phyloP scores from a whole-genome alignment of 1,139 yeast genomes.

The Schwanniomyces etchellsii region DNA sequence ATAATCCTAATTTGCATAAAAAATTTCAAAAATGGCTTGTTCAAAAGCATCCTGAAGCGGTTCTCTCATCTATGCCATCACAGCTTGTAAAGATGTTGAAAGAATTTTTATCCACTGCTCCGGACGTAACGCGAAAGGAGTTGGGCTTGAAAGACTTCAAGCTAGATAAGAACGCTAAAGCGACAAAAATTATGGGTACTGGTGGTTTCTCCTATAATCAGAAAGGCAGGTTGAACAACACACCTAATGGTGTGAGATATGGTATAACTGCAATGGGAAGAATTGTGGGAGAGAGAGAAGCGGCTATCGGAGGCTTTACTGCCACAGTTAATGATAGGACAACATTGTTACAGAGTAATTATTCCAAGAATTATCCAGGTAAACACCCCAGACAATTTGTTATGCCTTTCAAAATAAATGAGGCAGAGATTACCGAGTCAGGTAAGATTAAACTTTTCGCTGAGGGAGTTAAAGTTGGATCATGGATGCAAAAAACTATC shows the following conservation, averaged over 20 bases:
- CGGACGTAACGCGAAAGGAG: background rate
- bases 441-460: conserved; percentile 37
- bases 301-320: conserved; percentile 76
- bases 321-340: conserved; percentile 37
- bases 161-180: conserved; percentile 15
- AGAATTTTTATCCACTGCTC: conserved; percentile 19
- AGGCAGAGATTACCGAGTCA: conserved; percentile 31
- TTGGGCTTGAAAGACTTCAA: conserved; percentile 2
- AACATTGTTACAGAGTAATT: conserved; percentile 35
- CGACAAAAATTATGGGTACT: conserved; percentile 48
- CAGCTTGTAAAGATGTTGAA: conserved; percentile 19
- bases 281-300: conserved; percentile 46
- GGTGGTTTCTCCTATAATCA: conserved; percentile 71
- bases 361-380: conserved; percentile 36
- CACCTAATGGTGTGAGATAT: conserved; percentile 68
- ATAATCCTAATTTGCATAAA: conserved; percentile 29
- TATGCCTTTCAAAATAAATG: conserved; percentile 38
- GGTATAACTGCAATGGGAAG: conserved; percentile 69
- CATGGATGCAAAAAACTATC: conserved; percentile 30
- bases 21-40: conserved; percentile 31
- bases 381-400: conserved; percentile 41
- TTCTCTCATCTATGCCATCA: conserved; percentile 15
- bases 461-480: conserved; percentile 36
- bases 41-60: conserved; percentile 28
- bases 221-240: conserved; percentile 64